Conservation (phyloP, 1,284 basidiomycete species). For the Pulchroboletus neoregius region DNA sequence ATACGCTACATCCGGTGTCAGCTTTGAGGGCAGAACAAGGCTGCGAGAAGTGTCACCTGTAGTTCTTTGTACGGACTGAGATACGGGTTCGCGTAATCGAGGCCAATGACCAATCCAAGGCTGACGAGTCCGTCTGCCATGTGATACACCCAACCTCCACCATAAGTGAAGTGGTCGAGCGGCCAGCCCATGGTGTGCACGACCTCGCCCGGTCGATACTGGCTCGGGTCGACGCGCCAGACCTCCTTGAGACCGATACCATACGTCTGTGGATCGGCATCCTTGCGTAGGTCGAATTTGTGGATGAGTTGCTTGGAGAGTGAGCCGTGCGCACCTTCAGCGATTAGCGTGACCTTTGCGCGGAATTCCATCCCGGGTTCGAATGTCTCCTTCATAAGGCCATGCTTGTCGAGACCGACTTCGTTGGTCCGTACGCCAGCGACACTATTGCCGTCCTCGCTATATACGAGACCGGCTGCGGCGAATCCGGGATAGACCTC, state of each 20-base stretch:
- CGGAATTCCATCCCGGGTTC: slow-evolving; percentile 98
- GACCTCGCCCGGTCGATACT: slow-evolving; percentile 81
- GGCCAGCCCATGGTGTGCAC: slow-evolving; percentile 97
- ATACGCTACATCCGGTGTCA: slow-evolving; percentile 58
- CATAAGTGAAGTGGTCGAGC: slow-evolving; percentile 82
- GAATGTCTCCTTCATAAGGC: slow-evolving; percentile 82
- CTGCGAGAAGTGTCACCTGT: slow-evolving; percentile 54
- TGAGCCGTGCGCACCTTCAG: slow-evolving; percentile 94
- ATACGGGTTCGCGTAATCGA: slow-evolving; percentile 96
- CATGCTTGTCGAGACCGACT: slow-evolving; percentile 83
- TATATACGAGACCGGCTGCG: slow-evolving; percentile 78
- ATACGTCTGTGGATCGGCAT: slow-evolving; percentile 92
- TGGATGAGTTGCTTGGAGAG: slow-evolving; percentile 81
- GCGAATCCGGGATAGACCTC: slow-evolving; percentile 99
- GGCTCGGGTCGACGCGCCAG: slow-evolving; percentile 82
- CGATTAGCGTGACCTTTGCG: slow-evolving; percentile 91
- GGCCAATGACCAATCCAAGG: slow-evolving; percentile 88
- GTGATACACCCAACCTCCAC: slow-evolving; percentile 94
- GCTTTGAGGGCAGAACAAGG: neutral
- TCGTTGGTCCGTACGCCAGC: slow-evolving; percentile 92
- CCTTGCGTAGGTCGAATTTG: slow-evolving; percentile 73
- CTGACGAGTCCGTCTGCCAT: slow-evolving; percentile 93
- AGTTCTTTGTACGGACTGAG: slow-evolving; percentile 91
- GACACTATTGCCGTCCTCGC: slow-evolving; percentile 64
- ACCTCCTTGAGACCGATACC: slow-evolving; percentile 98